These are phyloP conservation scores for Mycosphaerella arachidis DNA, from an alignment of 2,329 filamentous ascomycete species.

Conservation along the genomic window DNA sequence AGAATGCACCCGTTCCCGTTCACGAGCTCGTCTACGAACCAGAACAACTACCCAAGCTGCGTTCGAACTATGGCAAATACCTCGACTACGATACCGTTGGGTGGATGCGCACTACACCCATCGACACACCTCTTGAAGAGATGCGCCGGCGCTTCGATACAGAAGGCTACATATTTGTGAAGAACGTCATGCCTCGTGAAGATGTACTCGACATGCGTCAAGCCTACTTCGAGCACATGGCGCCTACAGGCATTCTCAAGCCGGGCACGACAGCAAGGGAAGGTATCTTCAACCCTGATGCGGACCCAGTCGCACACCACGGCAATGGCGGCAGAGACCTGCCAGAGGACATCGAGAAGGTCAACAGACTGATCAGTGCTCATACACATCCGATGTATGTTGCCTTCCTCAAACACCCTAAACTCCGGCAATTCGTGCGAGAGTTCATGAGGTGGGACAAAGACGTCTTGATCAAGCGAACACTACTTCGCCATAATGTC, in stretches of 20 bases:
- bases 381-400: constrained; percentile 34
- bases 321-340: constrained; percentile 28
- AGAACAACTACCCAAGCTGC: constrained; percentile 25
- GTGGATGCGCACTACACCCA: constrained; percentile 32
- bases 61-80: constrained; percentile 28
- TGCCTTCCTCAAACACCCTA: constrained; percentile 35
- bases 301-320: constrained; percentile 31
- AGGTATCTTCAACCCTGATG: constrained; percentile 39
- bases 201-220: constrained; percentile 41
- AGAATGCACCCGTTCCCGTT: constrained; percentile 20
- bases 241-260: constrained; percentile 37
- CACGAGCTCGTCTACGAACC: constrained; percentile 25
- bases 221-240: constrained; percentile 39
- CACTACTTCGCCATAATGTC: constrained; percentile 39
- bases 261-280: constrained; percentile 37
- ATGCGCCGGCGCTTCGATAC: constrained; percentile 36
- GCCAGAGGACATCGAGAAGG: constrained; percentile 25
- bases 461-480: constrained; percentile 34
- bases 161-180: constrained; percentile 44
- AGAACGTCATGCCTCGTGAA: constrained; percentile 40
- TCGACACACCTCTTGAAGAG: constrained; percentile 36
- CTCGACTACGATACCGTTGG: constrained; percentile 28
- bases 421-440: constrained; percentile 34
- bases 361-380: constrained; percentile 30
- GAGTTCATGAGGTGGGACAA: constrained; percentile 37